phyloP scores from a whole-genome alignment of 805 yeast genomes.

The Metschnikowia noctiluminum region DNA sequence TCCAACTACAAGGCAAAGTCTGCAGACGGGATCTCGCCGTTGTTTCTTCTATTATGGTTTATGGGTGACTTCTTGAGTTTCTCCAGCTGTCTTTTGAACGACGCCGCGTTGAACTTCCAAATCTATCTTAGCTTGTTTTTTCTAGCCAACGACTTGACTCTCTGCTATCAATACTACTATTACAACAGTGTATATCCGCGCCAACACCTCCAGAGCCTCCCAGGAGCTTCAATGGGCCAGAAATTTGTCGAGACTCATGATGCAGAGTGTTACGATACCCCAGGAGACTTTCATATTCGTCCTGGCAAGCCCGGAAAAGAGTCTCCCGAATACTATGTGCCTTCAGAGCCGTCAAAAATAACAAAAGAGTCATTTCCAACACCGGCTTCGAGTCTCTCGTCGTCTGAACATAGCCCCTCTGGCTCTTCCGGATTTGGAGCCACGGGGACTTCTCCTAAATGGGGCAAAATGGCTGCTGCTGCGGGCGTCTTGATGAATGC shows the following conservation, averaged over 20 bases:
- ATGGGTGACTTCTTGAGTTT: slow-evolving; percentile 45
- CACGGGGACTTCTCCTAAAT: slow-evolving; percentile 8
- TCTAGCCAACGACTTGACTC: slow-evolving; percentile 57
- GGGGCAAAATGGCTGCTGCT: slow-evolving; percentile 7
- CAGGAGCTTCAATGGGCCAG: no score
- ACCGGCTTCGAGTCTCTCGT: slow-evolving; percentile 4
- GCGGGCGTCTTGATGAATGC: slow-evolving; percentile 15
- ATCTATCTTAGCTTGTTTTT: slow-evolving; percentile 39
- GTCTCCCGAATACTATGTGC: neutral
- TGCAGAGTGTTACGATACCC: slow-evolving; percentile 4
- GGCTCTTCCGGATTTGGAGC: slow-evolving; percentile 13
- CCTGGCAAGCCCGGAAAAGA: neutral
- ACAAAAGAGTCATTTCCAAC: neutral
- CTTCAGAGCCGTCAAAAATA: neutral
- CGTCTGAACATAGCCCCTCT: neutral
- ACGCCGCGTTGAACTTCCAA: slow-evolving; percentile 37
- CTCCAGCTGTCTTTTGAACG: slow-evolving; percentile 39
- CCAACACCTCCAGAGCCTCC: slow-evolving; percentile 3
- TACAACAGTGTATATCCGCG: slow-evolving; percentile 48
- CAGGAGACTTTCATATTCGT: slow-evolving; percentile 15
- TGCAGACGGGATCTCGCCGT: slow-evolving; percentile 64
- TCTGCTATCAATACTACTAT: slow-evolving; percentile 69
- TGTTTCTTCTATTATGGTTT: slow-evolving; percentile 61
- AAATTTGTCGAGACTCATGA: neutral
- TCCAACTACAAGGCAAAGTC: slow-evolving; percentile 56